Conservation (phyloP, 345 rosid species). For the Populus ilicifolia region DNA sequence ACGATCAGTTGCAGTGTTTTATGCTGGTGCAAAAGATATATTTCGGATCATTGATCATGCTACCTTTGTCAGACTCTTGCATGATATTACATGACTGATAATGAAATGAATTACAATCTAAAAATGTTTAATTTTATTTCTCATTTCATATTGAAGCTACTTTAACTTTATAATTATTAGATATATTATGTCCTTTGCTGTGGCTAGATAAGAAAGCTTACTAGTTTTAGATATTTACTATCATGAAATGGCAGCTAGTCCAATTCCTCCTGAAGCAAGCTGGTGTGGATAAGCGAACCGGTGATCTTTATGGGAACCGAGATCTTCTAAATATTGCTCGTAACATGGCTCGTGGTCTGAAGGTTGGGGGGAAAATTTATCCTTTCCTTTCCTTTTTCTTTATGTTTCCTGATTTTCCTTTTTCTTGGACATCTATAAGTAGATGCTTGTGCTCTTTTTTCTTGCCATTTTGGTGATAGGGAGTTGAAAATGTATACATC, state of each 20-base stretch:
- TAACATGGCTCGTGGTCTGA: conserved; percentile 99
- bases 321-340: conserved; percentile 96
- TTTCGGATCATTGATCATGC: not conserved
- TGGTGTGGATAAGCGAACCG: conserved; percentile 84
- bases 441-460: not conserved
- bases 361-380: conserved; percentile 46
- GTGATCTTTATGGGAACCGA: conserved; percentile 92
- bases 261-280: conserved; percentile 96
- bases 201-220: conserved; percentile 1
- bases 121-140: not conserved
- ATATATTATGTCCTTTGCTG: conserved; percentile 1
- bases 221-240: conserved; percentile 23
- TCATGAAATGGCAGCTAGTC: conserved; percentile 64
- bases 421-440: not conserved
- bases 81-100: not conserved
- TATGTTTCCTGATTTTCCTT: not conserved
- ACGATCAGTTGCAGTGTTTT: not conserved
- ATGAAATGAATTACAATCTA: not conserved
- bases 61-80: not conserved
- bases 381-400: conserved; percentile 1
- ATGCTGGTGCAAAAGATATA: not conserved
- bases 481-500: conserved; percentile 95
- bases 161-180: not conserved
- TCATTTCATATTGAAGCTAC: not conserved
- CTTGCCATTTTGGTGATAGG: conserved; percentile 38